Base-by-base conservation (phyloP, 208 protist species). In the Leishmania amazonensis region DNA sequence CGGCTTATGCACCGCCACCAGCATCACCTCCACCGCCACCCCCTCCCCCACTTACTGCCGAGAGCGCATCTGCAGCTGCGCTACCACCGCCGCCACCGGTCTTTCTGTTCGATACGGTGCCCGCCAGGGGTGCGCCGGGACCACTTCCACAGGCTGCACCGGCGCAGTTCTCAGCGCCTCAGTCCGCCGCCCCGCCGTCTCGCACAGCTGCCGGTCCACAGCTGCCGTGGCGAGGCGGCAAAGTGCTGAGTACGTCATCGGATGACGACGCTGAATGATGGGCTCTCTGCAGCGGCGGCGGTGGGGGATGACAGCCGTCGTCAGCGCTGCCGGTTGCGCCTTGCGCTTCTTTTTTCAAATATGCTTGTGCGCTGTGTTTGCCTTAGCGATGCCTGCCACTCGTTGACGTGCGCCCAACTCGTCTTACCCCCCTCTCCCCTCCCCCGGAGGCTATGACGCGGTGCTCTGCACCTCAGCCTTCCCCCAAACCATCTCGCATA, bases 191-290 rank as follows among this genome's bases (percentile, higher is more conserved):
- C 28, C 21, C 68, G 49, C 28, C 57, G 5, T 28, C 64, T 4
- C 45, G 45, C 3, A 54, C 60, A 17, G 68, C 75, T 31, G 67
- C 58, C 0, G 76, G 57, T 13, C 67, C 62, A 40, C 47, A 72
- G 54, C 70, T 79, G 13, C 86, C 86, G 13, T 78, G 51, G 54
- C 88, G 85, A 11, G 84, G 84, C 11, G 84, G 75, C 5, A 91
- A 76, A 89, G 76, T 88, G 54, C 65, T 91, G 42, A 86, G 81
- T 75, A 93, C 90, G 38, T 91, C 87, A 15, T 89, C 86, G 24
- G 86, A 89, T 53, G 86, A 89, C 19, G 86, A 89, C 68, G 7
- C 7, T 57, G 35, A 62, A 28, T 51, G 54, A 35, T 24, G 57
- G 31, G 11, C 28, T 49, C 28, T 53, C 13, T 47, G 9, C n/a